Conservation (phyloP, 495 filamentous ascomycete species). For the Neurospora discreta region DNA sequence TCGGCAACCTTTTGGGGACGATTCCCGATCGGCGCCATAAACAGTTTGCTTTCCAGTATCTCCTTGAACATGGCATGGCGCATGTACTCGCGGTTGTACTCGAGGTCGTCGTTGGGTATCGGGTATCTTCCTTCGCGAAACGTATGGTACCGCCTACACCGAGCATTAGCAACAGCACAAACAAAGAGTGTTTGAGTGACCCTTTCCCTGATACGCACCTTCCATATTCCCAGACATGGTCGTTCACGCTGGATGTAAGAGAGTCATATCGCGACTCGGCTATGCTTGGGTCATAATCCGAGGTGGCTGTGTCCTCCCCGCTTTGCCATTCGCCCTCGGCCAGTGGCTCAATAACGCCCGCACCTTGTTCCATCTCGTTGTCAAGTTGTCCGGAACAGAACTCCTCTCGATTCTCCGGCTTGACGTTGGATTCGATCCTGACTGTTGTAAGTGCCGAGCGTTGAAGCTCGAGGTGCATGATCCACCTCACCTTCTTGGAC, state of each 20-base stretch:
- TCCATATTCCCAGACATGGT: slow-evolving; percentile 26
- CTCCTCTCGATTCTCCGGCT: background rate
- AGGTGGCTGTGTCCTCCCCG: slow-evolving; percentile 13
- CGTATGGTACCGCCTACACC: slow-evolving; percentile 22
- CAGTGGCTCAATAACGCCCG: slow-evolving; percentile 12
- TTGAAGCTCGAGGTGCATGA: background rate
- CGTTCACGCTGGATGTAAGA: slow-evolving; percentile 22
- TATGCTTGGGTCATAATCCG: slow-evolving; percentile 22
- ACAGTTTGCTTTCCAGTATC: slow-evolving; percentile 45
- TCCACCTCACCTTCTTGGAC: background rate
- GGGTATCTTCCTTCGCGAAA: slow-evolving; percentile 24
- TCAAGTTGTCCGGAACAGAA: background rate
- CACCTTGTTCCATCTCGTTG: slow-evolving; percentile 15
- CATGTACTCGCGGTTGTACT: slow-evolving; percentile 31
- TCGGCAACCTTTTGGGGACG: slow-evolving; percentile 53
- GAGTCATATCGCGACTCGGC: slow-evolving; percentile 19
- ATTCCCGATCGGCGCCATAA: slow-evolving; percentile 45
- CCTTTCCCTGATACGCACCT: slow-evolving; percentile 9
- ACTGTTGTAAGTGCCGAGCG: background rate
- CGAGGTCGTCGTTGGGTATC: slow-evolving; percentile 28
- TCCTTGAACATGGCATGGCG: slow-evolving; percentile 50
- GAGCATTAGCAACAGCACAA: background rate
- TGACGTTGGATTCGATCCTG: background rate
- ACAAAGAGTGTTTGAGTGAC: background rate
- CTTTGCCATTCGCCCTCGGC: slow-evolving; percentile 7